phyloP scores from a whole-genome alignment of 139 green algal species.

The Closterium sp. region DNA sequence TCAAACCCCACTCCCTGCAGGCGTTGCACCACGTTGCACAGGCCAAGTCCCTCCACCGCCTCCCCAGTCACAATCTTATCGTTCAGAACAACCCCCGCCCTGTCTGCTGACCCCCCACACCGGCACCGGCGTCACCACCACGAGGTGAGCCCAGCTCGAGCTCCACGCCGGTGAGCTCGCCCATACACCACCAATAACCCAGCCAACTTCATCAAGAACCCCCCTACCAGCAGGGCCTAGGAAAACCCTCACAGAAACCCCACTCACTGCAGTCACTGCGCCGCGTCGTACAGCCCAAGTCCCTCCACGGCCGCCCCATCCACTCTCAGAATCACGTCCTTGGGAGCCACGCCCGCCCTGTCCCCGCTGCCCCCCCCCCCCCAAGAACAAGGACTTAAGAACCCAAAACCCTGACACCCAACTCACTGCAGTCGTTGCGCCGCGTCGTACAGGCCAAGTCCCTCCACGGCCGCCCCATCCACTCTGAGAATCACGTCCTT shows the following conservation, averaged over 20 bases:
- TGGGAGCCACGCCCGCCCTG: background rate
- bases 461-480: constrained; percentile 65
- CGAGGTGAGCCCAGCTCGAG: no score
- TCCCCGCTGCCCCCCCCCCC: background rate
- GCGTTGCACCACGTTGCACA: no score
- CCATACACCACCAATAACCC: background rate
- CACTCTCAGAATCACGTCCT: background rate
- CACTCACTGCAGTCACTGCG: background rate
- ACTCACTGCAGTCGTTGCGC: constrained; percentile 55
- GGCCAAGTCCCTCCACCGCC: no score
- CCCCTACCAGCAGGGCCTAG: background rate
- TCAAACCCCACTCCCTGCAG: no score
- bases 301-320: background rate
- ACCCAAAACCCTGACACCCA: no score
- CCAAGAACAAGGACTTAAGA: no score
- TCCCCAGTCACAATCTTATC: no score
- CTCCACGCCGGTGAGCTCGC: no score
- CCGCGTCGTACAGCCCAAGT: background rate
- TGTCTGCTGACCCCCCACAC: constrained; percentile 84
- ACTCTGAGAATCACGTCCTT: constrained; percentile 79
- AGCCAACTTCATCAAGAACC: background rate
- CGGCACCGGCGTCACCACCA: constrained; percentile 76
- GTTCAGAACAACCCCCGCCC: constrained; percentile 81
- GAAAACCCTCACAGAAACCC: background rate
- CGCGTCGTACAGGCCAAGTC: constrained; percentile 83